A percentile compares a stretch with the other conserved stretches of the same genome.
Evolutionary conservation across 805 yeast genomes (phyloP).

Genomic region (Barnettozyma sucrosica): DNA sequence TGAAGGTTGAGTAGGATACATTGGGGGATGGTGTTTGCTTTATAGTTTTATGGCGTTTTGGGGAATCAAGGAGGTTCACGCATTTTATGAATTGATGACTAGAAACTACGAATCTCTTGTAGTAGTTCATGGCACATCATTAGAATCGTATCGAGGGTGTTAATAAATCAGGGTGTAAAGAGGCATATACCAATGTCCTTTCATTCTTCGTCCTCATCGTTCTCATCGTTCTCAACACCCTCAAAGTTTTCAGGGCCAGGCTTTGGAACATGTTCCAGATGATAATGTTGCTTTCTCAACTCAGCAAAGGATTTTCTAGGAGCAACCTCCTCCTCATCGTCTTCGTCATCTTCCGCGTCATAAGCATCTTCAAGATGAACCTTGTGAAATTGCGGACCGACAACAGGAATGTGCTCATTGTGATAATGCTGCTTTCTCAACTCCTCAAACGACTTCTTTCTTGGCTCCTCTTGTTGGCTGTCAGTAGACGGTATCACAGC

Average conservation of each 20-base stretch:
- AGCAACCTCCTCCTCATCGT: conserved; percentile 31
- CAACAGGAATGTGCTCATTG: conserved; percentile 36
- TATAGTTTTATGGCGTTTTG: background rate
- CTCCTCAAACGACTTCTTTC: conserved; percentile 54
- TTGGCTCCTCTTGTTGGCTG: conserved; percentile 35
- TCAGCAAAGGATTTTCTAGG: conserved; percentile 36
- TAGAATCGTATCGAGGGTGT: background rate
- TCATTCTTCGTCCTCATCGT: conserved; percentile 5
- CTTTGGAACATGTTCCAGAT: conserved; percentile 15
- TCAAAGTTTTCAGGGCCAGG: background rate
- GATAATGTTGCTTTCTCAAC: conserved; percentile 22
- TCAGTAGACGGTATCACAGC: conserved; percentile 26
- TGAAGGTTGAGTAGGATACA: background rate
- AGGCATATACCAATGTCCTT: background rate
- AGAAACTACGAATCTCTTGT: background rate
- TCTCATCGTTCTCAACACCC: conserved; percentile 2
- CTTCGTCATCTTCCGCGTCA: conserved; percentile 14
- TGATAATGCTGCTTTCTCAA: conserved; percentile 79
- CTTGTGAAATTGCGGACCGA: conserved; percentile 13
- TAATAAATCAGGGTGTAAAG: background rate
- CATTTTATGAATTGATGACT: conserved; percentile 1
- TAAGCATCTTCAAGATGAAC: conserved; percentile 22
- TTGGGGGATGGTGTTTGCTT: too few relatives aligned
- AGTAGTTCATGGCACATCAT: background rate
- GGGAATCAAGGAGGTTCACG: background rate